Percentiles rank a stretch among this genome's conserved stretches.
Conservation (phyloP, 1,284 basidiomycete species). For the Schizophyllum amplum region DNA sequence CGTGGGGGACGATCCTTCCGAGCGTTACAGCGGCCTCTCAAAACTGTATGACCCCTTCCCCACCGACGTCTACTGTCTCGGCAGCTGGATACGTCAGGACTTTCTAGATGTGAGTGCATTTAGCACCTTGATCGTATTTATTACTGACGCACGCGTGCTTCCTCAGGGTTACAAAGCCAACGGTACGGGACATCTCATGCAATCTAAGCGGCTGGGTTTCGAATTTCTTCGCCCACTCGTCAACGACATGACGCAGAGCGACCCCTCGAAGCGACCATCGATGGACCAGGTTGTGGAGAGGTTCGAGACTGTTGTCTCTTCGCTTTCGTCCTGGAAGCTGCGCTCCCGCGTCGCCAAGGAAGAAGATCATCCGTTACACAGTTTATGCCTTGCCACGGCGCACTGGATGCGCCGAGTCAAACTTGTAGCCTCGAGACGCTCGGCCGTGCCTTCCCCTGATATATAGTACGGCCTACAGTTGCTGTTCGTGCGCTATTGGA, state of each 20-base stretch:
- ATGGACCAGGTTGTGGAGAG: conserved; percentile 19
- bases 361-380: neutral
- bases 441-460: neutral
- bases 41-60: neutral
- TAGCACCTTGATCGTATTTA: neutral
- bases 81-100: neutral
- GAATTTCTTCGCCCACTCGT: conserved; percentile 23
- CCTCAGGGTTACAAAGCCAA: neutral
- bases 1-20: conserved; percentile 4
- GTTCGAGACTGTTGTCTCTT: conserved; percentile 13
- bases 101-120: neutral
- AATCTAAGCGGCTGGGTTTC: conserved; percentile 11
- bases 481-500: too few relatives aligned
- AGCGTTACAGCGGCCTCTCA: neutral
- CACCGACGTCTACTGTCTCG: conserved; percentile 1
- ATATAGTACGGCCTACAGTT: too few relatives aligned
- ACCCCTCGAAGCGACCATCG: conserved; percentile 21
- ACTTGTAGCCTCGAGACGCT: neutral
- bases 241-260: conserved; percentile 21
- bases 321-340: conserved; percentile 13
- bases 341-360: conserved; percentile 12
- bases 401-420: conserved; percentile 2
- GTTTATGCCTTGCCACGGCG: neutral
- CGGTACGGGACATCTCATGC: neutral
- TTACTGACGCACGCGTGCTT: neutral